These are phyloP conservation scores for Thymus mandschuricus DNA, from an alignment of 257 asterid species.

Conservation along the genomic window DNA sequence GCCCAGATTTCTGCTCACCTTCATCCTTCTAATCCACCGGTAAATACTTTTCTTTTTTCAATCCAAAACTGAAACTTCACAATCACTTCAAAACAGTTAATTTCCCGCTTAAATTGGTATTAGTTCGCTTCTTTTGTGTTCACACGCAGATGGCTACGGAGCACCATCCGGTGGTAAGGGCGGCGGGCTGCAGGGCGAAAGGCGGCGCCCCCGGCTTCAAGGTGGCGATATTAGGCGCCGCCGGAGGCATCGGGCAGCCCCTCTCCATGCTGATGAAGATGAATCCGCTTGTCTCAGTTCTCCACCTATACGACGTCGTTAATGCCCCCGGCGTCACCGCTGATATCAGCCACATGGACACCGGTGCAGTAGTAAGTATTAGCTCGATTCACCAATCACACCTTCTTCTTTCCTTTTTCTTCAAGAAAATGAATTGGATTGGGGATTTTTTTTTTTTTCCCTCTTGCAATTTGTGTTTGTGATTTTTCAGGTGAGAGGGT, in stretches of 20 bases:
- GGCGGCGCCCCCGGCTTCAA: constrained; percentile 96
- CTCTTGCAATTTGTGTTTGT: neutral
- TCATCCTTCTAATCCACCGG: constrained; percentile 74
- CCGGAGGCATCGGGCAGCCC: constrained; percentile 97
- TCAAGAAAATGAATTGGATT: neutral
- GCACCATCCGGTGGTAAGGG: constrained; percentile 48
- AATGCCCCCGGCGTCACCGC: constrained; percentile 97
- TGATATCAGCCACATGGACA: constrained; percentile 96
- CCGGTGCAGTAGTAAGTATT: constrained; percentile 82
- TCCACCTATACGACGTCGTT: constrained; percentile 95
- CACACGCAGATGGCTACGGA: constrained; percentile 51
- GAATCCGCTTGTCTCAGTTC: constrained; percentile 89
- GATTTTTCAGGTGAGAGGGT: constrained; percentile 71
- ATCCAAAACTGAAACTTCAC: neutral
- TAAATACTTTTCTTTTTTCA: constrained; percentile 12
- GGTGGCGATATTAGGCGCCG: constrained; percentile 92
- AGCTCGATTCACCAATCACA: neutral
- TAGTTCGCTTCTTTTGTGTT: neutral
- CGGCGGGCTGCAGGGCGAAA: constrained; percentile 81
- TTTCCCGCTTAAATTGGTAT: neutral
- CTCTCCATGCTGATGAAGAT: constrained; percentile 91
- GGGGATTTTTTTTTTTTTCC: neutral
- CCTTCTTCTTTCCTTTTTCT: neutral
- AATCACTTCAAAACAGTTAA: neutral
- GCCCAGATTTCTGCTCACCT: constrained; percentile 90